Base-by-base conservation (phyloP, 495 filamentous ascomycete genomes). In the Xylaria scruposa region DNA sequence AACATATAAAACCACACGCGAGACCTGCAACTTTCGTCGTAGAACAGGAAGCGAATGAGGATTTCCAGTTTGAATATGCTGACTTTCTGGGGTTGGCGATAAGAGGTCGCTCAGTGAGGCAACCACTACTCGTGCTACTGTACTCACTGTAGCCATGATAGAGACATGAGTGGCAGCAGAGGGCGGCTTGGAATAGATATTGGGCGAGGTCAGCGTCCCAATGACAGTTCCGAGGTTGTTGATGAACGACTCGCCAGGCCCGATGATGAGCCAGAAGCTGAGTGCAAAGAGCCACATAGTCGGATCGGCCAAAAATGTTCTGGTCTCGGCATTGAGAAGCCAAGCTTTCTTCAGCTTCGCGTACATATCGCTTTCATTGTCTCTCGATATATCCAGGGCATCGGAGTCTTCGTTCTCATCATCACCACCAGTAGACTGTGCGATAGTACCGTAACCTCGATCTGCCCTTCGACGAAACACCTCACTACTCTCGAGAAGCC, bases 201-300 rank as follows among this genome's bases (percentile, higher is more conserved):
- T 80, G 13, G 89, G 87, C 0, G 93, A 90, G 67, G 91, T 92
- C 12, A 98, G 84, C 1, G 96, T 94, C 71, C 92, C 91, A 76
- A 97, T 93, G 70, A 99, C 91, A 26, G 95, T 97, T 54, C 96
- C 96, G 59, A 99, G 87, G 74, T 99, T 99, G 83, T 98, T 99
- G 76, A 98, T 94, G 81, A 97, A 99, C 10, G 94, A 91, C 84
- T 99, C 96, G 24, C 95, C 95, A 0, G 96, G 95, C 4, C 96
- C 96, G 63, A 92, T 94, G 71, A 97, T 93, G 73, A 98, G 86
- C 87, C 98, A 97, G 83, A 99, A 97, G 29, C 95, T 96, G 2
- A 90, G 79, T 0, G 94, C 93, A 70, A 99, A 89, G 83, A 88
- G 92, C 96, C 96, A 98, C 95, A 98, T 97, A 13, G 94, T 97